Conservation (phyloP, 2,329 filamentous ascomycete species). For the Metarhizium guizhouense region DNA sequence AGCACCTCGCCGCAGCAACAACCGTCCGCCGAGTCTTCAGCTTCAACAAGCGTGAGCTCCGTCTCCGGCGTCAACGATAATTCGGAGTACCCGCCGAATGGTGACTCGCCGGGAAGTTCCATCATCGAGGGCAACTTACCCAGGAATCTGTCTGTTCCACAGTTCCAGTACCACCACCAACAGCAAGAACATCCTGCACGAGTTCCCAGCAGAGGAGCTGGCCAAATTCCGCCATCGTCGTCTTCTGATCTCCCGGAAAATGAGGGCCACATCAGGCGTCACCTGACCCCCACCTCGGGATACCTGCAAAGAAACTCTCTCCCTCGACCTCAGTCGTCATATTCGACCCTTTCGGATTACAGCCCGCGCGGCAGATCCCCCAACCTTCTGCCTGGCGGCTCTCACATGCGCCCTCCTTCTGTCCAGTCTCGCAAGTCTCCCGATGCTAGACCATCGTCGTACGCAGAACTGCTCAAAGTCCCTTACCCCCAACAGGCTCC, state of each 20-base stretch:
- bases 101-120: constrained; percentile 41
- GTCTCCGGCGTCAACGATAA: constrained; percentile 41
- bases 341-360: constrained; percentile 65
- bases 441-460: constrained; percentile 43
- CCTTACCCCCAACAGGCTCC: constrained; percentile 73
- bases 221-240: constrained; percentile 22
- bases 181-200: constrained; percentile 33
- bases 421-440: constrained; percentile 45
- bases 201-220: constrained; percentile 30
- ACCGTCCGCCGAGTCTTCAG: constrained; percentile 41
- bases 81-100: constrained; percentile 33
- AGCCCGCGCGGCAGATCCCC: constrained; percentile 55
- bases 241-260: constrained; percentile 46
- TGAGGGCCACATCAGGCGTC: constrained; percentile 45
- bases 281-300: constrained; percentile 51
- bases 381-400: constrained; percentile 30
- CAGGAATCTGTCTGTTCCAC: constrained; percentile 39
- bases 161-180: constrained; percentile 56
- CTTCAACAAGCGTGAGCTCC: constrained; percentile 47
- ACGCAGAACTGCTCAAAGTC: constrained; percentile 52
- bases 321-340: constrained; percentile 65
- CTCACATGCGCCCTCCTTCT: constrained; percentile 38
- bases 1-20: constrained; percentile 40
- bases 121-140: constrained; percentile 34
- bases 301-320: constrained; percentile 48